Evolutionary conservation across 768 basidiomycete species (phyloP), one percentile per base, ranked within the genome.

Genomic region (Calocybe indica): DNA sequence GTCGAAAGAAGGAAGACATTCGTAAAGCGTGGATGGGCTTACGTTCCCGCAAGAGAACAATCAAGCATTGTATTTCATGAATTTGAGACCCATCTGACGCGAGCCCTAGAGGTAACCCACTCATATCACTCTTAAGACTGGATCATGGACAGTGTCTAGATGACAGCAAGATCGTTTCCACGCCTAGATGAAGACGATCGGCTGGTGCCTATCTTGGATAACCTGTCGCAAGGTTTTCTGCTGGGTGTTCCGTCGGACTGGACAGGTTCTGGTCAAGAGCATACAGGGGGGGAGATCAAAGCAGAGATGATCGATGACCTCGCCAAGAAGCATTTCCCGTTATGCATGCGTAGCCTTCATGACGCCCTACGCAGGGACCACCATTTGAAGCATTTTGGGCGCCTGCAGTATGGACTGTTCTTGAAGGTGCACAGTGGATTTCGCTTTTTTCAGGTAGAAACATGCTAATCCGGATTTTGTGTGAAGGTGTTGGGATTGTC

Each of bases 271-370:
- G 70, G 78, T 9, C 71, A 76, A 8, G 72, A 75, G n/a, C 64
- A 62, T 4, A 72, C 69, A 30, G 77, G 77, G 0, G 81, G 84
- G 30, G 78, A 78, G 39, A 82, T 98, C 54, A 93, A 80, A 49
- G 94, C 94, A 1, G 95, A 96, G 45, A 94, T 95, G 93, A 74
- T 99, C 1, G 89, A 96, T 57, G 85, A 85, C 31, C 68, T 98
- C 29, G 82, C 93, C 0, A 73, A 69, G 56, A 86, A 85, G 62
- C 92, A 97, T 62, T 98, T 92, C 78, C 96, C 96, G 1, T 71
- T 92, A 55, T 99, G 96, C 63, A 96, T 96, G 93, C 83, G 91
- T 43, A 85, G 84, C 55, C 68, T 96, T 45, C 93, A 97, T 59
- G 88, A 88, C 45, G 80, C 71, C 45, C 68, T 97, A 48, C 74